Evolutionary conservation across 257 asterid species (phyloP), one percentile per base, ranked within the genome.

Genomic region (Nicotiana benthamiana): DNA sequence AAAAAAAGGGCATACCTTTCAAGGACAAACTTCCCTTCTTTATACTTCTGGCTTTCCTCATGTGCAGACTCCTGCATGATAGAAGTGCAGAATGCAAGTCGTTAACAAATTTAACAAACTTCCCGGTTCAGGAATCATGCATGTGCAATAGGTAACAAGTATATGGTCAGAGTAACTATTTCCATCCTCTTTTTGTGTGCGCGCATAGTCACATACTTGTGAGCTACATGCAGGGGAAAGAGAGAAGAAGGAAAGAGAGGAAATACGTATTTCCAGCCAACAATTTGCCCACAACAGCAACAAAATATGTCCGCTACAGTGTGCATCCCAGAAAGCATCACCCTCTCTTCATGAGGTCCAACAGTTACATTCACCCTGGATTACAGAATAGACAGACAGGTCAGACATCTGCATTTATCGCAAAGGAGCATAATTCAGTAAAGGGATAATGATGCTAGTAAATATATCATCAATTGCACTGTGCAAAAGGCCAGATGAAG

Each of bases 251-350:
- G 82, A 13, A 79, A 9, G 72, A 61, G 83, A 85, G 80, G 74
- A 54, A 72, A 12, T 72, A 94, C 97, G 36, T 93, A 93, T 94
- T 94, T 94, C 97, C 98, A 94, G 70, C 98, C 97, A 66, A 93
- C 88, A 46, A 87, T 85, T 57, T 92, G 94, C 53, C 97, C 95
- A 27, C 98, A 94, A 83, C 82, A 87, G 88, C 93, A 88, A 86
- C 98, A 94, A 85, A 86, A 94, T 28, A 91, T 87, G 79, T 94
- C 98, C 1, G 96, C 92, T 1, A 94, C 92, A 0, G 94, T 93
- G 75, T 94, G 96, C 92, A 87, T 85, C 59, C 97, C 97, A 30
- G 97, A 88, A 54, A 91, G 83, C 98, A 94, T 94, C 90, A 83
- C 53, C 80, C 96, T 90, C 64, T 93, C 96, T 81, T 94, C 97